A percentile compares a stretch with the other conserved stretches of the same genome.
Conservation (phyloP, 2,329 filamentous ascomycete genomes). For the Aspergillus costaricaensis region DNA sequence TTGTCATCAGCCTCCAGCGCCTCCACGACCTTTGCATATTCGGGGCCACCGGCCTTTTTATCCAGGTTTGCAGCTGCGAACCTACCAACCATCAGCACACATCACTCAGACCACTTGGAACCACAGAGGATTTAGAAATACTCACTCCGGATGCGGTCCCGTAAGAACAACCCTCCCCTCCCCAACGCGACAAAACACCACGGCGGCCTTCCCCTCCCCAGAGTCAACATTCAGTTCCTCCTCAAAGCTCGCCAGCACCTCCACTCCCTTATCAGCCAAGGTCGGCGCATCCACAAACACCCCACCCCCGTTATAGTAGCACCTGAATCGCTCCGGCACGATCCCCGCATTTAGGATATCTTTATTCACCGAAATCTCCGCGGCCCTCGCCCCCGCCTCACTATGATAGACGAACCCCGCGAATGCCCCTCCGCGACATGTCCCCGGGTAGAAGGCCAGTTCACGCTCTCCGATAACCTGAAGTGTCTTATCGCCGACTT, state of each 20-base stretch:
- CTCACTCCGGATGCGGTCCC: constrained; percentile 89
- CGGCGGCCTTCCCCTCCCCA: constrained; percentile 71
- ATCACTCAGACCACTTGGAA: not conserved
- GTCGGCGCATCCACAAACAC: constrained; percentile 80
- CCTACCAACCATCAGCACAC: constrained; percentile 48
- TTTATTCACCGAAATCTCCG: constrained; percentile 65
- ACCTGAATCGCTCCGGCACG: constrained; percentile 65
- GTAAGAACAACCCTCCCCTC: constrained; percentile 78
- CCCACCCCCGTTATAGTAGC: constrained; percentile 93
- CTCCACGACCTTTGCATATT: constrained; percentile 70
- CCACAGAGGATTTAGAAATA: constrained; percentile 16
- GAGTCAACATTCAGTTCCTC: constrained; percentile 75
- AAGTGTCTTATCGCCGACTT: constrained; percentile 76
- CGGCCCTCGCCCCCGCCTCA: constrained; percentile 78
- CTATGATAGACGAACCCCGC: constrained; percentile 87
- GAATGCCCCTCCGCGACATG: constrained; percentile 83
- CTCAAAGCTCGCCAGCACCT: constrained; percentile 79
- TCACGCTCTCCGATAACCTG: constrained; percentile 86
- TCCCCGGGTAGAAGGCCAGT: constrained; percentile 83
- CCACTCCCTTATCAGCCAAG: constrained; percentile 64
- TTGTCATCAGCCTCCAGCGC: constrained; percentile 69
- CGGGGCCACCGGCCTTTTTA: constrained; percentile 64
- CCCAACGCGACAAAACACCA: constrained; percentile 81
- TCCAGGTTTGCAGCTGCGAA: constrained; percentile 80
- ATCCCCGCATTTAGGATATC: constrained; percentile 56